Evolutionary conservation across 2,329 filamentous ascomycete species (phyloP), one percentile per base, ranked within the genome.

Genomic region (Xylariaceae sp.): DNA sequence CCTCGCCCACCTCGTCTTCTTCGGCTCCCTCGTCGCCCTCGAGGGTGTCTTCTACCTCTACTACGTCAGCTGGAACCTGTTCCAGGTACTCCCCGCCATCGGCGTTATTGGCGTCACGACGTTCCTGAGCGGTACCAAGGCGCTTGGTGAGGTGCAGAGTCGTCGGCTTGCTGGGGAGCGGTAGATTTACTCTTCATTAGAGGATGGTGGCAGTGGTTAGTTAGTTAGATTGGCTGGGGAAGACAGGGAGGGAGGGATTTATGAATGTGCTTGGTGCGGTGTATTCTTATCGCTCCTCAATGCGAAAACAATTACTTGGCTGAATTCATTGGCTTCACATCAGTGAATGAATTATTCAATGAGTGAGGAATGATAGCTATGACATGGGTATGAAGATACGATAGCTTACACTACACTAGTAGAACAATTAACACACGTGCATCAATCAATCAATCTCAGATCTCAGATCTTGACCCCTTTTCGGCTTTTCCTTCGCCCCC

Each of bases 31-130:
- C 58, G 62, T 96, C 45, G 86, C 87, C 18, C 89, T 99, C 80
- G 94, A 99, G 75, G 89, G 84, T 13, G 86, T 96, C 58, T 97
- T 99, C 77, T 93, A 94, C 79, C 77, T 96, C 66, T 99, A 99
- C 82, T 97, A 97, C 77, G 88, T 84, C 56, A 85, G 78, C 71
- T 97, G 93, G 92, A 96, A 88, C 71, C 80, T 99, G 51, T 96
- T 97, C 81, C 88, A 96, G 78, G 86, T 85, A 11, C 80, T 99
- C 53, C 92, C 92, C 3, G 86, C 86, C 30, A 86, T 88, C 56
- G 80, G 80, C 39, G 76, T 86, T 49, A 83, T 94, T 35, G 86
- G 87, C 13, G 75, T 82, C 30, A 83, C 92, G 57, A 85, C 90
- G 9, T 90, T 96, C 72, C 75, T 97, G 63, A 96, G 90, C 72